Evolutionary conservation across 169 alveolate genomes (phyloP).

Genomic region (Cryptosporidium meleagridis): DNA sequence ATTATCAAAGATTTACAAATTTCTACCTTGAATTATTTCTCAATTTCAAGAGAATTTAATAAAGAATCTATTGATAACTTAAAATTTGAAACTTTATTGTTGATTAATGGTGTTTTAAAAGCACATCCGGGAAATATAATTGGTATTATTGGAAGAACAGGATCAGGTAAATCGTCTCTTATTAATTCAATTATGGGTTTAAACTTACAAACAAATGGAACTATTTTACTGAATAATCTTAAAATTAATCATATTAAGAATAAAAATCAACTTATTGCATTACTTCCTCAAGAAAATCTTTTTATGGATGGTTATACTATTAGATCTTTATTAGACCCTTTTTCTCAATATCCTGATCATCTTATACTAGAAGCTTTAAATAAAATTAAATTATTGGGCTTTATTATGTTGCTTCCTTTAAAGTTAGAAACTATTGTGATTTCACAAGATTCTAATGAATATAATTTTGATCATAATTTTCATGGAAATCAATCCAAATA

Average conservation of each 20-base stretch:
- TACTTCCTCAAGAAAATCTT: slow-evolving; percentile 50
- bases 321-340: slow-evolving; percentile 45
- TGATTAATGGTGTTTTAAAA: neutral
- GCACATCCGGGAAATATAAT: slow-evolving; percentile 80
- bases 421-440: slow-evolving; percentile 10
- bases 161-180: slow-evolving; percentile 91
- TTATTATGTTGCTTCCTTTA: neutral
- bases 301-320: slow-evolving; percentile 25
- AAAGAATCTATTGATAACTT: neutral
- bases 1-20: slow-evolving; percentile 12
- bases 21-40: neutral
- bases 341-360: slow-evolving; percentile 18
- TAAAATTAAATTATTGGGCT: neutral
- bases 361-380: neutral
- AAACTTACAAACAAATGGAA: neutral
- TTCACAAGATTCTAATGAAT: neutral
- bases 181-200: slow-evolving; percentile 85
- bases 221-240: neutral
- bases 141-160: slow-evolving; percentile 90
- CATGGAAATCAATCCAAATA: neutral
- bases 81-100: slow-evolving; percentile 1
- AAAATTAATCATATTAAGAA: neutral
- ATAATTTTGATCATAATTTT: neutral
- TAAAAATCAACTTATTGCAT: slow-evolving; percentile 24
- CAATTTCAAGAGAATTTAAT: neutral